Base-by-base conservation (phyloP, 1,139 yeast genomes). In the Nematodospora anomalae region DNA sequence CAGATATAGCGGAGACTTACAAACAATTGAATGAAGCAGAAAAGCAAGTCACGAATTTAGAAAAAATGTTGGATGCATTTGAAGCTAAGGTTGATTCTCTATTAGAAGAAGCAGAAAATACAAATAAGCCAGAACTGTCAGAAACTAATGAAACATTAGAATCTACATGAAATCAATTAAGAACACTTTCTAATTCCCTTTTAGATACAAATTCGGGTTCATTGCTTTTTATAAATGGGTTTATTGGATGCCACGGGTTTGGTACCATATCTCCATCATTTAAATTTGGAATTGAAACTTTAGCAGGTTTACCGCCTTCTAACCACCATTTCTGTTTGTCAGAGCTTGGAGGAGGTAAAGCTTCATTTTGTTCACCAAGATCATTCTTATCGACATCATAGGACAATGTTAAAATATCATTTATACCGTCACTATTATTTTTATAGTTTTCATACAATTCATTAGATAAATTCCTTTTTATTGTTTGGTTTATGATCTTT, bases 301-400 rank as follows among this genome's bases (percentile, higher is more conserved):
- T 87, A 2, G 90, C 92, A 5, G 84, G 73, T 45, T 76, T 76
- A 0, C 94, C 92, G 7, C 81, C 82, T 11, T 80, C 81, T 26
- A 88, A 70, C 98, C 98, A 92, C 98, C 98, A 92, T 58, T 88
- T 87, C 23, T 74, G 65, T 10, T 67, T 58, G 38, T 87, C 96
- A 0, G 94, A 78, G 44, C 95, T 84, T 13, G 98, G 98, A 0
- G 96, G 87, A 2, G 97, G 97, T 36, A 90, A 63, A 15, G 66
- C 64, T 31, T 55, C 50, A 38, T 51, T 51, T 28, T 60, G 59
- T 28, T 55, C 58, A 15, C 37, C 37, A 28, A 29, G 23, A 15
- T 30, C 32, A 11, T 36, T 32, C n/a, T 32, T 39, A 38, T 57
- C 60, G 12, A 56, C 51, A 40, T 60, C 52, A 42, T 51, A 59